Evolutionary conservation across 2,329 filamentous ascomycete species (phyloP), one percentile per base, ranked within the genome.

Genomic region (Aureobasidium melanogenum): DNA sequence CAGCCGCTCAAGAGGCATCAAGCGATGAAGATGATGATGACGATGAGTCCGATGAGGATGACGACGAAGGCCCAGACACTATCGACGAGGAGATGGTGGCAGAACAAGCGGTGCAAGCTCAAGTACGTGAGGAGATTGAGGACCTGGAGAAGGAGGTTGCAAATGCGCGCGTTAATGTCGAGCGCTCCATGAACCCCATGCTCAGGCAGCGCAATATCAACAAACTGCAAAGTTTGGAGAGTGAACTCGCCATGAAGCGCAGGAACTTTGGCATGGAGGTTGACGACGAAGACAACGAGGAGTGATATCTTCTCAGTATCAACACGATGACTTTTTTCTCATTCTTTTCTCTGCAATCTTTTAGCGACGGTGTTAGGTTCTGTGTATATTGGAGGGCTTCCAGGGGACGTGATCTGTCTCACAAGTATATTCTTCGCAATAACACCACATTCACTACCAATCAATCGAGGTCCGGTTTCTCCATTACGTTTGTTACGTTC

Each of bases 221-320:
- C 46, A 80, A 77, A 62, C 74, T 83, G 48, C 73, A 77, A 30
- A 78, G 75, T 59, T 69, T 83, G 60, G 78, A 80, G 70, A 74
- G 76, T n/a, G 80, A 83, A 64, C 69, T 84, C 65, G 76, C 80
- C 62, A 69, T 82, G 55, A 84, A 84, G 73, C 78, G 77, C 67
- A 71, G 69, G 17, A 72, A 73, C 36, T 71, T 79, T 61, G 71
- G 71, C 12, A 61, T 73, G 62, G 69, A 68, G 39, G 69, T 67
- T 24, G 70, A 69, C 41, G 65, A 66, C 38, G 64, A 66, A 12
- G 54, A 58, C 15, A 54, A 54, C 12, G 50, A 9, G 7, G 41
- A 58, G 41, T 58, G 30, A 58, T 47, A 2, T 3, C 19, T 15
- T 43, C 24, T 41, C 19, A 3, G 6, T 7, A 24, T 10, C 6